Evolutionary conservation across 768 basidiomycete species (phyloP).

Genomic region (Pholiota conissans): DNA sequence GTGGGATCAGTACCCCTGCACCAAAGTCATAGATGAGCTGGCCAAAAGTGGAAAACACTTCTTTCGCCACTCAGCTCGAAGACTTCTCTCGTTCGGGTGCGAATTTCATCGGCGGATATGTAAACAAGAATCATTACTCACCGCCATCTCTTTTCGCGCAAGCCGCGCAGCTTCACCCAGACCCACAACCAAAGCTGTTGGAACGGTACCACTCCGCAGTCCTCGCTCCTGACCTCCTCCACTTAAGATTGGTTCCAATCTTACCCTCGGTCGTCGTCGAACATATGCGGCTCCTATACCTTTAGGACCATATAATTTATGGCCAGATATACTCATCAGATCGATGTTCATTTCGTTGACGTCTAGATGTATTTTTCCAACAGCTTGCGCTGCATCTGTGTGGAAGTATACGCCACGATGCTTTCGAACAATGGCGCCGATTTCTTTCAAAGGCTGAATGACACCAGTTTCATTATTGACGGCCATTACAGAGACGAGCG

Average conservation of each 20-base stretch:
- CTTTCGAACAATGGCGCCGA: constrained; percentile 82
- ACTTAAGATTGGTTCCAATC: constrained; percentile 91
- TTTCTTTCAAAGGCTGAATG: constrained; percentile 95
- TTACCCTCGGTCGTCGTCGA: constrained; percentile 85
- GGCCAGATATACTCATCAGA: constrained; percentile 93
- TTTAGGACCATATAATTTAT: constrained; percentile 98
- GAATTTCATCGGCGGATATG: constrained; percentile 42
- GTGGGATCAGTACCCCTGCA: constrained; percentile 94
- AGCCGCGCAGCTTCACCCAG: constrained; percentile 94
- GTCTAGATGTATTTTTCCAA: constrained; percentile 87
- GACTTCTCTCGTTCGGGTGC: constrained; percentile 33
- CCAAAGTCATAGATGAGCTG: constrained; percentile 62
- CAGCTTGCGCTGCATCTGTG: constrained; percentile 96
- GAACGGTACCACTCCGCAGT: constrained; percentile 90
- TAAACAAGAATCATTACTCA: constrained; percentile 47
- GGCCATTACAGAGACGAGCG: constrained; percentile 95
- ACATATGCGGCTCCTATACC: constrained; percentile 96
- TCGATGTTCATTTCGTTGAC: constrained; percentile 97
- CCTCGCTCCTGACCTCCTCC: constrained; percentile 99
- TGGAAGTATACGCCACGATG: constrained; percentile 93
- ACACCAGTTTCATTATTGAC: constrained; percentile 99
- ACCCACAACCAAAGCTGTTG: constrained; percentile 86
- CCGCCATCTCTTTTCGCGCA: constrained; percentile 89
- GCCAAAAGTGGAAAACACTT: constrained; percentile 13
- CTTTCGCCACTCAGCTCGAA: constrained; percentile 46